Base-by-base conservation (phyloP, 2,329 filamentous ascomycete genomes). In the Penicillium sp. region DNA sequence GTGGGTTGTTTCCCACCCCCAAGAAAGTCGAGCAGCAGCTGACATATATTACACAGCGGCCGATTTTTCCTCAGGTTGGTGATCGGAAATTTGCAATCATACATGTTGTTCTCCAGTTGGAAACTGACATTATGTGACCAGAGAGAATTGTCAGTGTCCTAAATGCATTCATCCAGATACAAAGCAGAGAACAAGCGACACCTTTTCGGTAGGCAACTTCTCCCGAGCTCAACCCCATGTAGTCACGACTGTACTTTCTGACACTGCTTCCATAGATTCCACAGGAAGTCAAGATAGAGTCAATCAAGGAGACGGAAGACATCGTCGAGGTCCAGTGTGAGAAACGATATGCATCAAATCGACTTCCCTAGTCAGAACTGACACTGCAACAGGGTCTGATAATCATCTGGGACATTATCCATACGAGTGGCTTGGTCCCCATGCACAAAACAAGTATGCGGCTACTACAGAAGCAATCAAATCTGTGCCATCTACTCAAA, bases 101-200 rank as follows among this genome's bases (percentile, higher is more conserved):
- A 41, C 41, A 25, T 47, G 14, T 4, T 37, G 16, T 36, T 1
- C 25, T 16, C 22, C 37, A n/a, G 13, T 34, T 49, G 39, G 48
- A 29, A 16, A 18, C 28, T 40, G 13, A 12, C 4, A 25, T 16
- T 11, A 14, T 63, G 33, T 58, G 55, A 62, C 13, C 19, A 84
- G 86, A 54, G 87, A 90, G 60, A 86, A 88, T 61, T 91, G 87
- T 62, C 84, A 82, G 50, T 91, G 87, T 63, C 60, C 68, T 1
- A 66, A 73, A 52, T 90, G 87, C 63, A 76, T 87, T 19, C 84
- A 89, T 66, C 79, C 80, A 49, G 80, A 83, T 53, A 91, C 87
- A 4, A 81, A 77, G 66, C 87, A 91, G 67, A 75, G 85, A 22
- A 78, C 80, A 42, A 75, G 87, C 47, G 79, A 89, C 60, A 88